Evolutionary conservation across 2,329 filamentous ascomycete species (phyloP), one percentile per base, ranked within the genome.

Genomic region (Fusarium acutatum): DNA sequence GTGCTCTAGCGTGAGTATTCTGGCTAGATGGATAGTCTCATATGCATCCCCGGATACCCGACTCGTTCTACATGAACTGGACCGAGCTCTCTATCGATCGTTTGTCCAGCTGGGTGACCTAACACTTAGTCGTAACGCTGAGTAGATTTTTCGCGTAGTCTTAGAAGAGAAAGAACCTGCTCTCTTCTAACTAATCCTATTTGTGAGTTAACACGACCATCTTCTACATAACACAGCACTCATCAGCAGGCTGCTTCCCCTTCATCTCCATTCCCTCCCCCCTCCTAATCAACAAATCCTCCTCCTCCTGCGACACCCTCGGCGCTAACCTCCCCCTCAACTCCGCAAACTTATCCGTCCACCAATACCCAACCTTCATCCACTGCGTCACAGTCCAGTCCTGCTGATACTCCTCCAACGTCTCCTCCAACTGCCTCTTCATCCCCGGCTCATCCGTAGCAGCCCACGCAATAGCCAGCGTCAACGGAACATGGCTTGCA

Each of bases 401-500:
- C 9, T 69, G 52, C 26, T 75, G 73, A 30, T 75, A 75, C 37
- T 75, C 73, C 1, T 32, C 28, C 10, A 75, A 28, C 11, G 68
- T 15, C 7, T 26, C 30, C n/a, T 69, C 70, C 5, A 75, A 28
- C n/a, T 75, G 60, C 1, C 26, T 49, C 22, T 60, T 71, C n/a
- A 75, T 61, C 7, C 37, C 53, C 5, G 67, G 63, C 8, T 75
- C 72, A 4, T 75, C 73, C 3, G 67, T 74, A 8, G 66, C 66
- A 20, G 70, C 72, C 73, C 72, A 75, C 1, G 68, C 73, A 4
- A 75, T 68, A 11, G 69, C 40, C 0, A 75, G 26, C 0, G 70
- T 71, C n/a, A 75, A 13, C 1, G 73, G 73, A 3, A 75, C 63
- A 17, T 73, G 67, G 12, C 73, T 75, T 26, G 73, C 72, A 0